A percentile compares a stretch with the other conserved stretches of the same genome.
Evolutionary conservation across 2,329 filamentous ascomycete genomes (phyloP).

Genomic region (Exophiala spinifera): DNA sequence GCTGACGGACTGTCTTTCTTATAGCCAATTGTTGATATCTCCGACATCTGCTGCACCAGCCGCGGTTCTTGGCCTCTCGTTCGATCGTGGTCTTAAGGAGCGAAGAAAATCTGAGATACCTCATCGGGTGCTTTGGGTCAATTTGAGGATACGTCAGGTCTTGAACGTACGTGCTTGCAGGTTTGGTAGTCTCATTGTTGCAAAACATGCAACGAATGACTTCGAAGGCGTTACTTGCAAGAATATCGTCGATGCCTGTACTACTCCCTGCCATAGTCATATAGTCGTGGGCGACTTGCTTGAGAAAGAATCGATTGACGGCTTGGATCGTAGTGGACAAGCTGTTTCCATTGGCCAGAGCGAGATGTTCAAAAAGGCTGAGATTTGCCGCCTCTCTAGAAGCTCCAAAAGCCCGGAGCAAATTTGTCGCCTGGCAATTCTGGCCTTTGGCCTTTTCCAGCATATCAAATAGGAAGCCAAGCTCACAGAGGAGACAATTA

Average conservation of each 20-base stretch:
- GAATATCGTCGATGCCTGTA: slow-evolving; percentile 66
- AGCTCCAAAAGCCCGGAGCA: slow-evolving; percentile 83
- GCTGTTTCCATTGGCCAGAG: slow-evolving; percentile 60
- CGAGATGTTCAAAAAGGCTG: slow-evolving; percentile 80
- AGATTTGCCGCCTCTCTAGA: slow-evolving; percentile 74
- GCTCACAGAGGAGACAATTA: slow-evolving; percentile 83
- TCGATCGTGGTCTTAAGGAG: slow-evolving; percentile 92
- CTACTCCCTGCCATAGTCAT: slow-evolving; percentile 62
- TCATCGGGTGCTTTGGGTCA: slow-evolving; percentile 50
- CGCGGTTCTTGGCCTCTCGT: slow-evolving; percentile 79
- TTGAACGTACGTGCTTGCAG: slow-evolving; percentile 76
- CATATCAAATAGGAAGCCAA: slow-evolving; percentile 97
- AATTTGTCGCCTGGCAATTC: slow-evolving; percentile 93
- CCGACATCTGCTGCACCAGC: slow-evolving; percentile 90
- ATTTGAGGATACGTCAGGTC: slow-evolving; percentile 69
- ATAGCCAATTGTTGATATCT: slow-evolving; percentile 86
- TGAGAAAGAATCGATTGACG: slow-evolving; percentile 79
- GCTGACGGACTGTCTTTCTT: slow-evolving; percentile 74
- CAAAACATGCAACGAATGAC: slow-evolving; percentile 81
- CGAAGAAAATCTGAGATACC: slow-evolving; percentile 70
- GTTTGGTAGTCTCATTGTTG: slow-evolving; percentile 76
- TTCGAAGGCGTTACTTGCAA: slow-evolving; percentile 44
- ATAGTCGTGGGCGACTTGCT: slow-evolving; percentile 75
- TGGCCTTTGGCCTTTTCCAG: slow-evolving; percentile 90
- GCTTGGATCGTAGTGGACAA: slow-evolving; percentile 81